Conservation (phyloP, 1,284 basidiomycete genomes). For the Moniliella sp. region DNA sequence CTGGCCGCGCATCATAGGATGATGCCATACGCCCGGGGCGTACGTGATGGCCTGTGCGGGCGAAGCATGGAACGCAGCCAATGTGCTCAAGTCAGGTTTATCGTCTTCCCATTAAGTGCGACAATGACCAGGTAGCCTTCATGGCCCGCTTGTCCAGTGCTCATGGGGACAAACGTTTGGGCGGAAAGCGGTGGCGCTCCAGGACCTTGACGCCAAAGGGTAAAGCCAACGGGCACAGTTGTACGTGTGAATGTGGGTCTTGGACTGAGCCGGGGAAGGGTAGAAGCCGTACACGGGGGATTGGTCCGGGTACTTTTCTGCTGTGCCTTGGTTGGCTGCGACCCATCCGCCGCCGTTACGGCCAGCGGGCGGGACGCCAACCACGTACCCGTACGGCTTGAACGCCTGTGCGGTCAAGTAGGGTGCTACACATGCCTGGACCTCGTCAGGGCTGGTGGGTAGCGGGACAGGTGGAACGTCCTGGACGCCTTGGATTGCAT, state of each 20-base stretch:
- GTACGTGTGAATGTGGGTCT: constrained; percentile 22
- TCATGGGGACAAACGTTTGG: constrained; percentile 22
- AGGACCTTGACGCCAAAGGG: constrained; percentile 20
- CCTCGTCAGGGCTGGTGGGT: no score
- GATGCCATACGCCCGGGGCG: constrained; percentile 22
- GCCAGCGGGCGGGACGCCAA: constrained; percentile 5
- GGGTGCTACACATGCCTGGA: no score
- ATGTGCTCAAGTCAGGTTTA: constrained; percentile 16
- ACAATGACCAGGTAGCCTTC: constrained; percentile 24
- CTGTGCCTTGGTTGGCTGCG: constrained; percentile 26
- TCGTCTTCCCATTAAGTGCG: constrained; percentile 19
- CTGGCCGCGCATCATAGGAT: constrained; percentile 18
- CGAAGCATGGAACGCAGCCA: constrained; percentile 13
- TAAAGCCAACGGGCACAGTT: constrained; percentile 5
- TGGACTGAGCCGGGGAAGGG: constrained; percentile 3
- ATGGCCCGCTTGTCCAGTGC: constrained; percentile 3
- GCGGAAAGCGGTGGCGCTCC: constrained; percentile 21
- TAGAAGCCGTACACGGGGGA: constrained; percentile 13
- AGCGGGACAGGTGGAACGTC: no score
- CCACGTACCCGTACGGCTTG: constrained; percentile 15
- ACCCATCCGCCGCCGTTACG: constrained; percentile 7
- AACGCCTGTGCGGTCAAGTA: constrained; percentile 10
- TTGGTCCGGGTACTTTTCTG: constrained; percentile 13
- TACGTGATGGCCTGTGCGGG: constrained; percentile 21
- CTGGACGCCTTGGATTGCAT: no score